Conservation (phyloP, 75 land plant genomes). For the Larix kaempferi region DNA sequence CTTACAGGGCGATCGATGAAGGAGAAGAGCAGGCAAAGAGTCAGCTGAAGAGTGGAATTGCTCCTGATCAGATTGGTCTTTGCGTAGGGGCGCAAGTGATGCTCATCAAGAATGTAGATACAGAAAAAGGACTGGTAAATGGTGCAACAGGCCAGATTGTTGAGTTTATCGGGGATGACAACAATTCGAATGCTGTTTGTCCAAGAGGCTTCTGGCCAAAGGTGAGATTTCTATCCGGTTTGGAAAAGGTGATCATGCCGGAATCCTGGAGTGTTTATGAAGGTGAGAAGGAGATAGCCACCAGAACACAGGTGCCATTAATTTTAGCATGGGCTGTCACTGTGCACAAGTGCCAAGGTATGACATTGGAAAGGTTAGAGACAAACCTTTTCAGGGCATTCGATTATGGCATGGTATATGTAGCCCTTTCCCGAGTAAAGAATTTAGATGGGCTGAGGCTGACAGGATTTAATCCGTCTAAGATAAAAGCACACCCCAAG, state of each 20-base stretch:
- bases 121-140: slow-evolving; percentile 52
- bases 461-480: slow-evolving; percentile 54
- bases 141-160: slow-evolving; percentile 65
- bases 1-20: slow-evolving; percentile 44
- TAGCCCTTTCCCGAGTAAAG: slow-evolving; percentile 72
- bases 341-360: slow-evolving; percentile 87
- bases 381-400: slow-evolving; percentile 65
- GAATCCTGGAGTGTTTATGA: slow-evolving; percentile 58
- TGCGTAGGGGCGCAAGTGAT: slow-evolving; percentile 78
- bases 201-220: slow-evolving; percentile 37
- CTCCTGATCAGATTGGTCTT: slow-evolving; percentile 36
- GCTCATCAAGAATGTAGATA: slow-evolving; percentile 58
- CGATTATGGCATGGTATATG: slow-evolving; percentile 82
- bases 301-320: slow-evolving; percentile 63
- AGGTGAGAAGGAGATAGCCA: slow-evolving; percentile 47
- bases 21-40: slow-evolving; percentile 37
- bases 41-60: slow-evolving; percentile 41
- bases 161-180: slow-evolving; percentile 20
- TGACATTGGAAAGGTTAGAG: slow-evolving; percentile 63
- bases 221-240: slow-evolving; percentile 54
- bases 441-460: slow-evolving; percentile 58
- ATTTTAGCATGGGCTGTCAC: slow-evolving; percentile 79
- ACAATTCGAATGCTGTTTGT: background rate
- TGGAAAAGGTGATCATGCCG: slow-evolving; percentile 36
- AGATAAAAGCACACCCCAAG: slow-evolving; percentile 59